These are phyloP conservation scores for Globisporangium okanoganense DNA, from an alignment of 352 stramenopile species.

Conservation along the genomic window DNA sequence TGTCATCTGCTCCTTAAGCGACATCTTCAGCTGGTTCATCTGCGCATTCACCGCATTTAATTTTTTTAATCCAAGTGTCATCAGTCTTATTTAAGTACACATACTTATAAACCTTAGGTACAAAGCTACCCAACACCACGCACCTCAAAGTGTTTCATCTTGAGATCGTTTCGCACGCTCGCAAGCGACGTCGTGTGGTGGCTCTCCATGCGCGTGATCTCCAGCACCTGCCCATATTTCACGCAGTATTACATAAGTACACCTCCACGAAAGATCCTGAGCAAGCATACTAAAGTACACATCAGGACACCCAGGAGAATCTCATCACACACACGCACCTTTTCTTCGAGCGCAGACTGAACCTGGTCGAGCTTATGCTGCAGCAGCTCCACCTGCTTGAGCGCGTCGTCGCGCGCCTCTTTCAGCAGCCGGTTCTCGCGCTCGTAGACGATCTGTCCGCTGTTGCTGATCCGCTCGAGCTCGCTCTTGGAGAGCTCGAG, in stretches of 20 bases:
- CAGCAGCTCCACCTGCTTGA: conserved; percentile 58
- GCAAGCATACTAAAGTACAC: neutral
- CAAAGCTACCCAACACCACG: neutral
- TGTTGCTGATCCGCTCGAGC: conserved; percentile 64
- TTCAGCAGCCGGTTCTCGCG: conserved; percentile 71
- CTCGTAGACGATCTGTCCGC: conserved; percentile 61
- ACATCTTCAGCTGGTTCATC: conserved; percentile 61
- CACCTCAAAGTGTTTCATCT: conserved; percentile 81
- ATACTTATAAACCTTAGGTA: too few species aligned
- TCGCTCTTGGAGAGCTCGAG: conserved; percentile 68
- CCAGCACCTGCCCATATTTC: conserved; percentile 30
- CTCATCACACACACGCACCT: conserved; percentile 20
- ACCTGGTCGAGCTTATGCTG: conserved; percentile 44
- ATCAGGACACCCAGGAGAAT: neutral
- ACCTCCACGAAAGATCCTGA: neutral
- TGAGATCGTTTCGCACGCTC: conserved; percentile 54
- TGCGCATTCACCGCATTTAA: conserved; percentile 10
- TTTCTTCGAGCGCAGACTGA: conserved; percentile 48
- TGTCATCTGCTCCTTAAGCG: conserved; percentile 48
- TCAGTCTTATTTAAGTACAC: neutral
- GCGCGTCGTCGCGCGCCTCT: conserved; percentile 50
- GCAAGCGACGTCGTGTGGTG: conserved; percentile 45
- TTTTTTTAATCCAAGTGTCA: too few species aligned
- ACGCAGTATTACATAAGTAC: neutral
- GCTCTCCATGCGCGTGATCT: conserved; percentile 51